Conservation (phyloP, 371 early-diverging fungal species). For the Syncephalastrum racemosum region DNA sequence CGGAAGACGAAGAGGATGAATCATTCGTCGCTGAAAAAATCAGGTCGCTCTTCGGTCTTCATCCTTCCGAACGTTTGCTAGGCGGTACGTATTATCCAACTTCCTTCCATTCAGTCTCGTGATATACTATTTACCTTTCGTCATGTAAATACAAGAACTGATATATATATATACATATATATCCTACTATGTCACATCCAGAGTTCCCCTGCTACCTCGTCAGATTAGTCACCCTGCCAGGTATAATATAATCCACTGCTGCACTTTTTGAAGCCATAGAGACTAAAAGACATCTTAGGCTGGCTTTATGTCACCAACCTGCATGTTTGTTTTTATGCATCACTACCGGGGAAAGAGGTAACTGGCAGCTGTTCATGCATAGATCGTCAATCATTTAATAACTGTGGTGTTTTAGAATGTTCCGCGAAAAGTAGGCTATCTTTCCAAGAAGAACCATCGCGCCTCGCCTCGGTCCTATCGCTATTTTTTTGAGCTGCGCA, state of each 20-base stretch:
- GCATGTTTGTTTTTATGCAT: conserved; percentile 70
- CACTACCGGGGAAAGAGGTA: conserved; percentile 57
- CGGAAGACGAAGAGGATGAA: conserved; percentile 13
- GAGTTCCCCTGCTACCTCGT: conserved; percentile 75
- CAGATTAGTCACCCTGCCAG: conserved; percentile 67
- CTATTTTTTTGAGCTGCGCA: conserved; percentile 70
- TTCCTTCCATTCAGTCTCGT: no score
- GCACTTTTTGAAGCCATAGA: no score
- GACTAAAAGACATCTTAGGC: conserved; percentile 14
- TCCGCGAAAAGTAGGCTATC: conserved; percentile 61
- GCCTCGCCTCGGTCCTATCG: conserved; percentile 48
- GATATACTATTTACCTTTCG: no score
- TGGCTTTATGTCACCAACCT: conserved; percentile 66
- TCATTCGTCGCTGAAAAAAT: conserved; percentile 2
- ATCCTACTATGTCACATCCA: conserved; percentile 12
- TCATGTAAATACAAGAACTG: no score
- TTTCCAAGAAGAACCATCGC: conserved; percentile 53
- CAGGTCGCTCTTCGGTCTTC: conserved; percentile 11
- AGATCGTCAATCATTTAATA: neutral
- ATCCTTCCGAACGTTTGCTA: conserved; percentile 18
- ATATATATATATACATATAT: no score
- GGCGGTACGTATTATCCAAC: conserved; percentile 7
- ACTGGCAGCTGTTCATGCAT: neutral
- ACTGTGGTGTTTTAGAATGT: conserved; percentile 34
- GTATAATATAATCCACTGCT: no score